These are phyloP conservation scores for Panicum hallii DNA, from an alignment of 202 grass and related monocot species.

Conservation along the genomic window DNA sequence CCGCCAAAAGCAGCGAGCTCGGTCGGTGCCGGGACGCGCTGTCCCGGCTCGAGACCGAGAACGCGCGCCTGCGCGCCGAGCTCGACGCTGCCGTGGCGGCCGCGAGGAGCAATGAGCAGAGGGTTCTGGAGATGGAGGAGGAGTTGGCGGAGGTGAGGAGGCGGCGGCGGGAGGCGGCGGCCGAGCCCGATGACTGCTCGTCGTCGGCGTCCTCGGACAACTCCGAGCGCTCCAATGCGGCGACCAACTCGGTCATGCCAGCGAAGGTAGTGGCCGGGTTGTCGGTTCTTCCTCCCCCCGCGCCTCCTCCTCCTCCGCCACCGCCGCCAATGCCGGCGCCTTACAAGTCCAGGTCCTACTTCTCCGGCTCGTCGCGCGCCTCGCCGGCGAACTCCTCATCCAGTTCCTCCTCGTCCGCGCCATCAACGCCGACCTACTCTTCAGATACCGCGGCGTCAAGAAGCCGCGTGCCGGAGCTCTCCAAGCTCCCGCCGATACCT, in stretches of 20 bases:
- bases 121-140: conserved; percentile 56
- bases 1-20: conserved; percentile 64
- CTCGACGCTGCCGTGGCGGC: conserved; percentile 21
- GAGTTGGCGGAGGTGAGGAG: conserved; percentile 59
- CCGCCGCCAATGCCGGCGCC: conserved; percentile 59
- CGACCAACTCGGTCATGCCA: background rate
- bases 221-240: conserved; percentile 37
- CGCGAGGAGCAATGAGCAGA: conserved; percentile 42
- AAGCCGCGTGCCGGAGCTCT: conserved; percentile 46
- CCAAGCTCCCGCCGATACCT: conserved; percentile 69
- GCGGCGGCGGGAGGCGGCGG: background rate
- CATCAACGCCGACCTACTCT: conserved; percentile 51
- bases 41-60: conserved; percentile 66
- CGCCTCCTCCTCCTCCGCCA: conserved; percentile 47
- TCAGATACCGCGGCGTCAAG: conserved; percentile 57
- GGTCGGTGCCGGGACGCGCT: conserved; percentile 55
- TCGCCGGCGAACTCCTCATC: conserved; percentile 62
- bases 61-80: conserved; percentile 58
- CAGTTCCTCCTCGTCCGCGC: conserved; percentile 49
- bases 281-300: conserved; percentile 29
- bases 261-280: background rate
- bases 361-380: conserved; percentile 56
- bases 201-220: conserved; percentile 60
- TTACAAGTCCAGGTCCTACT: conserved; percentile 53
- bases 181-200: conserved; percentile 62